Percentiles rank a stretch among this genome's conserved stretches.
Evolutionary conservation across 2,329 filamentous ascomycete genomes (phyloP).

Genomic region (Sclerotinia sclerotiorum): DNA sequence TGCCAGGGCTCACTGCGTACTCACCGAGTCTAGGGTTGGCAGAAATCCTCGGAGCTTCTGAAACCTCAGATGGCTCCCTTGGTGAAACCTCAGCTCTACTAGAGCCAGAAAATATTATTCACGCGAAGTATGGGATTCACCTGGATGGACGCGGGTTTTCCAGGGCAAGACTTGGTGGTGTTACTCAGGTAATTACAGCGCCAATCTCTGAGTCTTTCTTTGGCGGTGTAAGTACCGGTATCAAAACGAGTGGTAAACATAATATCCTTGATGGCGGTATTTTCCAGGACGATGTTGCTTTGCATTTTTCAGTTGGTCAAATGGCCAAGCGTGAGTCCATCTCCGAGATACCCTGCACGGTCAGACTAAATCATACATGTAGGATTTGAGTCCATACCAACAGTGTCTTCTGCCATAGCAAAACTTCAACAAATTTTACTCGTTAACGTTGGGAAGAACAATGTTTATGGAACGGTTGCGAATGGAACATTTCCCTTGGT

Average conservation of each 20-base stretch:
- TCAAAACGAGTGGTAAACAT: conserved; percentile 44
- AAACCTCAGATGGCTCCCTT: conserved; percentile 50
- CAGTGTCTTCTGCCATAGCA: conserved; percentile 38
- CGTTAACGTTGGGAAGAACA: conserved; percentile 42
- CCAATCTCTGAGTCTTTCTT: conserved; percentile 42
- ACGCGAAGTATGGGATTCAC: conserved; percentile 46
- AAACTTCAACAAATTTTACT: conserved; percentile 43
- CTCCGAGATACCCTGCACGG: neutral
- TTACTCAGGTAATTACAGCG: conserved; percentile 47
- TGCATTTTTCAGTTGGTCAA: conserved; percentile 46
- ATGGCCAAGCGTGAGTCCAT: conserved; percentile 39
- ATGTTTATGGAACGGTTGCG: conserved; percentile 44
- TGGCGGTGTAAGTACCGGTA: conserved; percentile 46
- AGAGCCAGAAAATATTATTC: conserved; percentile 40
- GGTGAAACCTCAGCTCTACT: conserved; percentile 35
- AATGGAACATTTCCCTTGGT: conserved; percentile 45
- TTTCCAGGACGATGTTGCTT: conserved; percentile 46
- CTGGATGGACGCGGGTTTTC: conserved; percentile 46
- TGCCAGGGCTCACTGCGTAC: conserved; percentile 52
- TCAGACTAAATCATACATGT: conserved; percentile 20
- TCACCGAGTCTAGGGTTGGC: conserved; percentile 49
- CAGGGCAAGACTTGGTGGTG: conserved; percentile 46
- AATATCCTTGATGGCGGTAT: conserved; percentile 45
- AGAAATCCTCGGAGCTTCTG: conserved; percentile 49
- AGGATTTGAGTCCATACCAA: conserved; percentile 35